Conservation (phyloP, 1,284 basidiomycete genomes). For the Tausonia pullulans region DNA sequence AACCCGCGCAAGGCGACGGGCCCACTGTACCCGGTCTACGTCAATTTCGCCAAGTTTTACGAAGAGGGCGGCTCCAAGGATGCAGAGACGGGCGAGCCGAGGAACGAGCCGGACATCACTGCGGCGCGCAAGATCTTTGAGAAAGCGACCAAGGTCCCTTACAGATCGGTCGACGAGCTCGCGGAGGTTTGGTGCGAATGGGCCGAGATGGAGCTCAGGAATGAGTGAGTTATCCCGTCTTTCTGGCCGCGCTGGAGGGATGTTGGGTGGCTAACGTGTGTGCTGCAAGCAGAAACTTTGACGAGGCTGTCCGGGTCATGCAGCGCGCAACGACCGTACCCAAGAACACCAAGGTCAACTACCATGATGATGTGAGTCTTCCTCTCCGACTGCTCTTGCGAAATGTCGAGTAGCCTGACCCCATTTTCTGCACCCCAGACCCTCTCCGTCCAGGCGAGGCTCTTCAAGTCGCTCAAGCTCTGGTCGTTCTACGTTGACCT, state of each 20-base stretch:
- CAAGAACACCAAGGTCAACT: slow-evolving; percentile 81
- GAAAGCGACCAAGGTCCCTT: slow-evolving; percentile 81
- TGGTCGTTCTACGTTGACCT: slow-evolving; percentile 99
- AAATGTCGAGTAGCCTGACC: background rate
- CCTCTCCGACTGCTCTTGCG: background rate
- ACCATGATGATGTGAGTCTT: slow-evolving; percentile 77
- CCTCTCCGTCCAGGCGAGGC: slow-evolving; percentile 70
- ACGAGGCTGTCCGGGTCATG: slow-evolving; percentile 89
- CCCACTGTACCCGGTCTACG: slow-evolving; percentile 79
- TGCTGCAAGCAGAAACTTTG: slow-evolving; percentile 61
- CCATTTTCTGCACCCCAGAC: slow-evolving; percentile 39
- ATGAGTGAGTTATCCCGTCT: slow-evolving; percentile 54
- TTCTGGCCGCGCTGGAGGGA: background rate
- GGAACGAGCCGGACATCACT: slow-evolving; percentile 65
- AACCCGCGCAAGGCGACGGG: slow-evolving; percentile 82
- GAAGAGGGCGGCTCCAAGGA: slow-evolving; percentile 73
- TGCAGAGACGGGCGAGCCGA: slow-evolving; percentile 42
- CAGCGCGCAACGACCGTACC: slow-evolving; percentile 85
- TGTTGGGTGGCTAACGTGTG: slow-evolving; percentile 9
- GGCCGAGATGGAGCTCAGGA: slow-evolving; percentile 94
- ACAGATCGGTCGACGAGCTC: slow-evolving; percentile 91
- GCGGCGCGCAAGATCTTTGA: slow-evolving; percentile 86
- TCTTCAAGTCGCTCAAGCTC: slow-evolving; percentile 96
- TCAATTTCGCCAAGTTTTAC: slow-evolving; percentile 96
- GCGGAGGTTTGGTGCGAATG: slow-evolving; percentile 99